Evolutionary conservation across 768 basidiomycete species (phyloP).

Genomic region (Suillus hirtellus): DNA sequence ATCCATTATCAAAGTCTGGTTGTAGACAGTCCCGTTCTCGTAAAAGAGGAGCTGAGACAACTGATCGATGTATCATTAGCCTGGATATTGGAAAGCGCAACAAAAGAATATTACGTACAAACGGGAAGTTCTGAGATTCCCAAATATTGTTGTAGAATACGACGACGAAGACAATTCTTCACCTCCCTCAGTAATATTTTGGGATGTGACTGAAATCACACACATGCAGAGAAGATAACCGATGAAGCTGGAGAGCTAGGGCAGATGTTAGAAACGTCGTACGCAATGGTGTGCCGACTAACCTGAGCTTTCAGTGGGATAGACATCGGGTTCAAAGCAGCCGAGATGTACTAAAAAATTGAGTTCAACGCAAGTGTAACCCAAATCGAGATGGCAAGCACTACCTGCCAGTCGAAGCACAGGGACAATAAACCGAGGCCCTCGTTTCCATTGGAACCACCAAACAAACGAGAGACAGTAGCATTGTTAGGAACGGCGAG

Average conservation of each 20-base stretch:
- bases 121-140: constrained; percentile 61
- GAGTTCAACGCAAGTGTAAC: constrained; percentile 36
- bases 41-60: constrained; percentile 45
- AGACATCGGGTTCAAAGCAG: constrained; percentile 41
- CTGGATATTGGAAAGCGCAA: constrained; percentile 13
- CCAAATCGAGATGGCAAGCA: background rate
- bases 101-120: constrained; percentile 31
- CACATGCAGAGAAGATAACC: constrained; percentile 56
- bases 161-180: constrained; percentile 33
- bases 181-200: background rate
- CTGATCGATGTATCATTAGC: background rate
- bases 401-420: constrained; percentile 60
- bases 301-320: constrained; percentile 56
- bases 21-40: constrained; percentile 52
- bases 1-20: constrained; percentile 55
- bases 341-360: constrained; percentile 32
- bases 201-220: background rate
- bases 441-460: constrained; percentile 63
- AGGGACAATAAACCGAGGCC: constrained; percentile 61
- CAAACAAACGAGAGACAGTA: constrained; percentile 56
- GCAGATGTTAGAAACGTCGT: background rate
- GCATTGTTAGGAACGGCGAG: constrained; percentile 49
- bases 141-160: constrained; percentile 53
- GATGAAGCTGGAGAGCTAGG: constrained; percentile 43
- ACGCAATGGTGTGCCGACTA: background rate